Conservation (phyloP, 2,329 filamentous ascomycete species). For the Coniosporium tulheliwenetii region DNA sequence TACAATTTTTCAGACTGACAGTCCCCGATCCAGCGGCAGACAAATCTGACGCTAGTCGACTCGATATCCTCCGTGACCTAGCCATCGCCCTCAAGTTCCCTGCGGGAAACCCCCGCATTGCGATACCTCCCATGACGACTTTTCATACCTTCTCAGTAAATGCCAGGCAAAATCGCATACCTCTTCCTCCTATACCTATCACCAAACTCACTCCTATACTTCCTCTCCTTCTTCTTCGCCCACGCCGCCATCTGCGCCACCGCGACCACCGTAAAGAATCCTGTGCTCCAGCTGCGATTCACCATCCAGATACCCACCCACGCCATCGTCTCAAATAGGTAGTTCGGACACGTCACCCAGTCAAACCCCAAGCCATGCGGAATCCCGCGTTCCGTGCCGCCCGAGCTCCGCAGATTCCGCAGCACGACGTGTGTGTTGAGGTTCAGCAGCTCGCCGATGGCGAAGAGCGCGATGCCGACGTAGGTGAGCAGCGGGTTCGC, state of each 20-base stretch:
- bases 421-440: slow-evolving; percentile 67
- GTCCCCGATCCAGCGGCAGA: too few species aligned
- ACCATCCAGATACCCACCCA: slow-evolving; percentile 75
- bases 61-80: too few species aligned
- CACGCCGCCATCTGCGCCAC: slow-evolving; percentile 68
- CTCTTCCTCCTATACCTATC: slow-evolving; percentile 94
- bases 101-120: too few species aligned
- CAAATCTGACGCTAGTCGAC: too few species aligned
- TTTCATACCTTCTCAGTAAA: slow-evolving; percentile 39
- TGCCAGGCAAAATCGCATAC: slow-evolving; percentile 63
- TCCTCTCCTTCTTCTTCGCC: slow-evolving; percentile 82
- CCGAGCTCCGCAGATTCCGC: slow-evolving; percentile 57
- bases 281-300: slow-evolving; percentile 62
- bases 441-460: slow-evolving; percentile 68
- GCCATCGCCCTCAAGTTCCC: too few species aligned
- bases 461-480: slow-evolving; percentile 54
- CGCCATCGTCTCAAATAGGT: slow-evolving; percentile 78
- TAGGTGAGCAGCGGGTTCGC: slow-evolving; percentile 43
- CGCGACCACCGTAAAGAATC: slow-evolving; percentile 61
- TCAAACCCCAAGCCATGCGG: slow-evolving; percentile 72
- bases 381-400: slow-evolving; percentile 76
- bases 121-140: background rate
- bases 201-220: slow-evolving; percentile 80
- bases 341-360: slow-evolving; percentile 90
- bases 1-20: too few species aligned